phyloP scores from a whole-genome alignment of 129 eudicot genomes.

The Dittrichia graveolens region DNA sequence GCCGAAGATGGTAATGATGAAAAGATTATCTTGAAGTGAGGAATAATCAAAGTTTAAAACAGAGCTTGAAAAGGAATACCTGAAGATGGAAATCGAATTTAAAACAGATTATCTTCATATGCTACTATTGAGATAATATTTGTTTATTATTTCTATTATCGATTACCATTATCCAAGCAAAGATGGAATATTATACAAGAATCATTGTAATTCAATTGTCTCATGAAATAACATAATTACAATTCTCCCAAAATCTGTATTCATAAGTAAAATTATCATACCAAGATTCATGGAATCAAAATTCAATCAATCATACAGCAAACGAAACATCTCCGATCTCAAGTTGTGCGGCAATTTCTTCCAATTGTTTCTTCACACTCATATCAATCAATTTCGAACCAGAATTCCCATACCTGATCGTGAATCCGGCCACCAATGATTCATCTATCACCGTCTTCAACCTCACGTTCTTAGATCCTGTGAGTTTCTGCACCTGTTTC shows the following conservation, averaged over 20 bases:
- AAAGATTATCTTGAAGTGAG: too few relatives aligned
- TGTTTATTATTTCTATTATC: too few relatives aligned
- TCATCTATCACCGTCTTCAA: conserved; percentile 74
- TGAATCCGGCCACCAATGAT: conserved; percentile 81
- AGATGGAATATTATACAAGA: neutral
- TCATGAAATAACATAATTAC: conserved; percentile 33
- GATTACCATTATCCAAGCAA: neutral
- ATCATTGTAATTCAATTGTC: conserved; percentile 24
- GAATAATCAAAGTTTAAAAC: too few relatives aligned
- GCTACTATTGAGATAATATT: too few relatives aligned
- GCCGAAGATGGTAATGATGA: too few relatives aligned
- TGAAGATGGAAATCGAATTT: too few relatives aligned
- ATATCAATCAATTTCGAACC: conserved; percentile 82
- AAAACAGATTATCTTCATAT: too few relatives aligned
- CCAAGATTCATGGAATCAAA: conserved; percentile 17
- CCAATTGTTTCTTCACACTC: conserved; percentile 90
- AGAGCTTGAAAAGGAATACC: too few relatives aligned
- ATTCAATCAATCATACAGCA: conserved; percentile 43
- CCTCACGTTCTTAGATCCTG: conserved; percentile 78
- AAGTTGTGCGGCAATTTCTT: conserved; percentile 78
- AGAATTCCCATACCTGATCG: conserved; percentile 64
- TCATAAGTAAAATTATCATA: conserved; percentile 33
- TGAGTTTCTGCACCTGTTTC: conserved; percentile 75
- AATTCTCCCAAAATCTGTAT: conserved; percentile 33
- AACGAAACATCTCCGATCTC: conserved; percentile 66